These are phyloP conservation scores for Diplodia sapinea DNA, from an alignment of 2,329 filamentous ascomycete genomes.

Conservation along the genomic window DNA sequence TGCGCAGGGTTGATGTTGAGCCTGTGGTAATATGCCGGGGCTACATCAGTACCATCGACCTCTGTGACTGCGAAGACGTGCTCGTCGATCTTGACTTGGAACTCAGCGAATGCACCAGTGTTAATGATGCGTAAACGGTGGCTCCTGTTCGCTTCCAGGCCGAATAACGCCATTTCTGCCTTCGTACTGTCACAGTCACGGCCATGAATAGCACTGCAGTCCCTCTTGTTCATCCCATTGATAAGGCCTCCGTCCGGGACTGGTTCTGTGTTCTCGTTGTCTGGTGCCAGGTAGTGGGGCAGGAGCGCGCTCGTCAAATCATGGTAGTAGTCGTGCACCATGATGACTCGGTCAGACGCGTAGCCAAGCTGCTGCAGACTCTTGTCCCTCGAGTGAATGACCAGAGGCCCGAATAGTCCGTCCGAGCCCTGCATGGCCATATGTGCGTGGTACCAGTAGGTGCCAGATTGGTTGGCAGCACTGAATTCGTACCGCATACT, in stretches of 20 bases:
- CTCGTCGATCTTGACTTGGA: slow-evolving; percentile 65
- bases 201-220: slow-evolving; percentile 47
- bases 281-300: slow-evolving; percentile 59
- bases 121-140: slow-evolving; percentile 77
- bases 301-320: slow-evolving; percentile 57
- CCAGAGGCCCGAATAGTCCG: slow-evolving; percentile 67
- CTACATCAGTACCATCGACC: slow-evolving; percentile 68
- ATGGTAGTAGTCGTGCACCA: slow-evolving; percentile 73
- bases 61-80: slow-evolving; percentile 68
- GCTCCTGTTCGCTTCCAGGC: slow-evolving; percentile 57
- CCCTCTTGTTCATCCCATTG: slow-evolving; percentile 48
- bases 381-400: slow-evolving; percentile 62
- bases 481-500: slow-evolving; percentile 74
- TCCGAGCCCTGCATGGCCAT: slow-evolving; percentile 72
- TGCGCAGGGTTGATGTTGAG: slow-evolving; percentile 71
- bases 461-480: slow-evolving; percentile 59
- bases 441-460: slow-evolving; percentile 82
- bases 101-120: slow-evolving; percentile 69
- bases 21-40: slow-evolving; percentile 60
- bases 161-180: slow-evolving; percentile 40
- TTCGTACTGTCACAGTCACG: slow-evolving; percentile 46
- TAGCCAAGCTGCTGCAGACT: slow-evolving; percentile 50
- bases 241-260: slow-evolving; percentile 54
- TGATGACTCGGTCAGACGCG: slow-evolving; percentile 63
- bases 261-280: slow-evolving; percentile 62